Evolutionary conservation across 257 asterid species (phyloP).

Genomic region (Fraxinus quadrangulata): DNA sequence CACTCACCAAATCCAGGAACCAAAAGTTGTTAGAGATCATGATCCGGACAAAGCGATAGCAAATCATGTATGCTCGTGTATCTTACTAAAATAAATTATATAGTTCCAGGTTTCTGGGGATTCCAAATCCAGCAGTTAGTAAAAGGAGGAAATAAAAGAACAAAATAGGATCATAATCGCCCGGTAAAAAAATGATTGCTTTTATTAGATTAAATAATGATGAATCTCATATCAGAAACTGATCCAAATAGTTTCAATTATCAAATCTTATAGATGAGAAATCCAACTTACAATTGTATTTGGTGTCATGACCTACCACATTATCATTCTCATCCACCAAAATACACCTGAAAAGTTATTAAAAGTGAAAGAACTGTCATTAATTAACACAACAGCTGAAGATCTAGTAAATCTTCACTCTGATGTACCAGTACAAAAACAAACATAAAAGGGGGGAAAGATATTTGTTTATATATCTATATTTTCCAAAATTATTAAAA

Average conservation of each 20-base stretch:
- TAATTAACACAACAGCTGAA: not conserved
- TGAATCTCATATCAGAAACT: not conserved
- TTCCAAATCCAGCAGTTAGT: not conserved
- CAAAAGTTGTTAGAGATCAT: not conserved
- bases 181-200: not conserved
- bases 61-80: not conserved
- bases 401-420: not conserved
- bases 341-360: constrained; percentile 65
- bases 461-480: not conserved
- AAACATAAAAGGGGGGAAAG: not conserved
- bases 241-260: not conserved
- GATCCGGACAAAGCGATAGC: not conserved
- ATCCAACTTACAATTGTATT: constrained; percentile 77
- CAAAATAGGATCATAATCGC: constrained; percentile 2
- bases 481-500: not conserved
- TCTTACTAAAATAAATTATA: not conserved
- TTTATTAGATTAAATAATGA: not conserved
- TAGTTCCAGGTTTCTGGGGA: not conserved
- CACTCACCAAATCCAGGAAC: not conserved
- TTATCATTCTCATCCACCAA: constrained; percentile 86
- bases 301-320: constrained; percentile 92
- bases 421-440: not conserved
- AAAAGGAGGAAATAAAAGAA: not conserved
- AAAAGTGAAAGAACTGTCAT: not conserved
- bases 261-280: not conserved